These are phyloP conservation scores for Gliomastix tumulicola DNA, from an alignment of 2,329 filamentous ascomycete species.

Conservation along the genomic window DNA sequence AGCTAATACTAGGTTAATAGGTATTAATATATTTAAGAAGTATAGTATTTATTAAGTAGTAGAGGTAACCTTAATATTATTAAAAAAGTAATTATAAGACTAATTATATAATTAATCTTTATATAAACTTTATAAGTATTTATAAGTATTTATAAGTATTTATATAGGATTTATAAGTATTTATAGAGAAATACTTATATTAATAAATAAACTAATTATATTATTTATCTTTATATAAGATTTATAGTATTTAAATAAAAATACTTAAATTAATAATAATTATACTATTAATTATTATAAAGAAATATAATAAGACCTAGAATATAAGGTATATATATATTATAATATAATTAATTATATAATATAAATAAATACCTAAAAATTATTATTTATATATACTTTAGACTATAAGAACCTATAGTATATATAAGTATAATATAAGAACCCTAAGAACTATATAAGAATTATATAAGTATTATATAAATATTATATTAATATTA, in stretches of 20 bases:
- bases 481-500: too few species aligned
- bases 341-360: conserved; percentile 1
- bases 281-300: not conserved
- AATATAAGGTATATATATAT: not conserved
- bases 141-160: too few species aligned
- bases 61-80: too few species aligned
- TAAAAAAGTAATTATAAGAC: too few species aligned
- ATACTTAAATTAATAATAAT: not conserved
- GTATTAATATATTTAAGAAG: not conserved
- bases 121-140: not conserved
- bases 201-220: not conserved
- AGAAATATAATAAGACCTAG: not conserved
- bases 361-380: too few species aligned
- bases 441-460: too few species aligned
- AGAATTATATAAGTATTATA: too few species aligned
- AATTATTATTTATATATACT: not conserved
- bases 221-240: not conserved
- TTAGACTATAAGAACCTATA: not conserved
- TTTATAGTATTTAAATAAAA: not conserved
- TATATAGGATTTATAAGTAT: too few species aligned
- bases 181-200: too few species aligned
- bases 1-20: not conserved
- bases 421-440: not conserved
- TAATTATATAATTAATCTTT: too few species aligned
- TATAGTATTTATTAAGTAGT: too few species aligned